phyloP scores from a whole-genome alignment of 257 asterid genomes.

The Nicotiana tomentosiformis region DNA sequence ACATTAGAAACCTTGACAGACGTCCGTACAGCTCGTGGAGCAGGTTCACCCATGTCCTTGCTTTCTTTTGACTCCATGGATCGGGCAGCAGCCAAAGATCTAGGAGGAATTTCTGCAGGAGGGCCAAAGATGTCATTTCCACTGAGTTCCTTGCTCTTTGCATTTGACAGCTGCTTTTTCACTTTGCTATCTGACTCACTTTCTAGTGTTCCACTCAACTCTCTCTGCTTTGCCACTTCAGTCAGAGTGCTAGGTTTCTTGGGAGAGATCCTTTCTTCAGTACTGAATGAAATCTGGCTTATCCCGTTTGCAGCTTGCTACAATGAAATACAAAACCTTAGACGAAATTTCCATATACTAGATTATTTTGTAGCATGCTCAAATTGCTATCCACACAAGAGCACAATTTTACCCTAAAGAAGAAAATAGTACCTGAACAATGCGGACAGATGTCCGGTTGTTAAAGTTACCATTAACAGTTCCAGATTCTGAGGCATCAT shows the following conservation, averaged over 20 bases:
- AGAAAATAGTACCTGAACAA: constrained; percentile 63
- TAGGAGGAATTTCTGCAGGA: constrained; percentile 59
- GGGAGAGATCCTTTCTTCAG: constrained; percentile 75
- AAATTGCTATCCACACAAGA: not conserved
- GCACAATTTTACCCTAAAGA: not conserved
- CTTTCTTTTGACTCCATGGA: constrained; percentile 46
- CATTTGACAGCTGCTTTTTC: constrained; percentile 64
- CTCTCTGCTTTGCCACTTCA: constrained; percentile 93
- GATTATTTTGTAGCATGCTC: not conserved
- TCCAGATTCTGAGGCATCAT: constrained; percentile 50
- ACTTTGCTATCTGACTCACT: constrained; percentile 49
- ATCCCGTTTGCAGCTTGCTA: constrained; percentile 89
- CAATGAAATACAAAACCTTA: not conserved
- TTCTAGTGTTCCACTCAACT: constrained; percentile 77
- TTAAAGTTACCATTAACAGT: constrained; percentile 34
- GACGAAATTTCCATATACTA: not conserved
- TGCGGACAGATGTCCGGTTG: constrained; percentile 83
- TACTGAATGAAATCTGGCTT: constrained; percentile 90
- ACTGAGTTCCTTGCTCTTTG: constrained; percentile 78
- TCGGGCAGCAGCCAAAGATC: constrained; percentile 57
- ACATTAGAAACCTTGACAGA: constrained; percentile 91
- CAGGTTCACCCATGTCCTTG: constrained; percentile 70
- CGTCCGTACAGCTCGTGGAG: constrained; percentile 71
- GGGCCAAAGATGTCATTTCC: constrained; percentile 92
- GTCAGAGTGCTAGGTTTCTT: constrained; percentile 73